Evolutionary conservation across 495 filamentous ascomycete genomes (phyloP).

Genomic region (Penicillium ucsense): DNA sequence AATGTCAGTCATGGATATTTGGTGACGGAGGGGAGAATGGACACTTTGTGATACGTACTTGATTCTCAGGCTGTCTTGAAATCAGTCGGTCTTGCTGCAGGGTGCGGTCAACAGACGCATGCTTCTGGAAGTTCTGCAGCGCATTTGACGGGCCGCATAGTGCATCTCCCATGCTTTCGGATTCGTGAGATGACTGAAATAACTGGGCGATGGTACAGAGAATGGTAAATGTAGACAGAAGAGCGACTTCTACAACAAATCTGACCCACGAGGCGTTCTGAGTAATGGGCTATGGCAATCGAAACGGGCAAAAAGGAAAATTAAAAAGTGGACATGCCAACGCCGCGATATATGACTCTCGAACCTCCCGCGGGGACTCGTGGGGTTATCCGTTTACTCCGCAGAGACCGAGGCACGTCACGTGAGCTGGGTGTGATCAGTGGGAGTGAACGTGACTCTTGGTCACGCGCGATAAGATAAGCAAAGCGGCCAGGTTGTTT

Average conservation of each 20-base stretch:
- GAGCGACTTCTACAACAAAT: background rate
- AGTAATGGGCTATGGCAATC: background rate
- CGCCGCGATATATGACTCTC: no score
- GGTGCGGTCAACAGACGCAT: slow-evolving; percentile 64
- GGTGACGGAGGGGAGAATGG: background rate
- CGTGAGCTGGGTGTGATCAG: background rate
- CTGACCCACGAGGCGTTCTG: background rate
- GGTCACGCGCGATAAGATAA: slow-evolving; percentile 29
- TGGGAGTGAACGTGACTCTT: slow-evolving; percentile 11
- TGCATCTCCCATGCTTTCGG: slow-evolving; percentile 59
- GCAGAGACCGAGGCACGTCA: slow-evolving; percentile 22
- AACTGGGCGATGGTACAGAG: no score
- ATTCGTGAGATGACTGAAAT: background rate
- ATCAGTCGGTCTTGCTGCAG: slow-evolving; percentile 75
- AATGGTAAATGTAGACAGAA: no score
- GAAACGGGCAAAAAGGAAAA: background rate
- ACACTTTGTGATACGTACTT: slow-evolving; percentile 30
- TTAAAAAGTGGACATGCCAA: background rate
- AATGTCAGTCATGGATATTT: slow-evolving; percentile 5
- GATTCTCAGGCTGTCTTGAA: slow-evolving; percentile 41
- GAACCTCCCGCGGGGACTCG: slow-evolving; percentile 2
- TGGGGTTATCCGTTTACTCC: slow-evolving; percentile 11
- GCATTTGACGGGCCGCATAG: slow-evolving; percentile 88
- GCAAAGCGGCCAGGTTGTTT: slow-evolving; percentile 29
- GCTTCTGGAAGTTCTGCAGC: slow-evolving; percentile 75